Evolutionary conservation across 2,329 filamentous ascomycete species (phyloP), one percentile per base, ranked within the genome.

Genomic region (Talaromyces sp.): DNA sequence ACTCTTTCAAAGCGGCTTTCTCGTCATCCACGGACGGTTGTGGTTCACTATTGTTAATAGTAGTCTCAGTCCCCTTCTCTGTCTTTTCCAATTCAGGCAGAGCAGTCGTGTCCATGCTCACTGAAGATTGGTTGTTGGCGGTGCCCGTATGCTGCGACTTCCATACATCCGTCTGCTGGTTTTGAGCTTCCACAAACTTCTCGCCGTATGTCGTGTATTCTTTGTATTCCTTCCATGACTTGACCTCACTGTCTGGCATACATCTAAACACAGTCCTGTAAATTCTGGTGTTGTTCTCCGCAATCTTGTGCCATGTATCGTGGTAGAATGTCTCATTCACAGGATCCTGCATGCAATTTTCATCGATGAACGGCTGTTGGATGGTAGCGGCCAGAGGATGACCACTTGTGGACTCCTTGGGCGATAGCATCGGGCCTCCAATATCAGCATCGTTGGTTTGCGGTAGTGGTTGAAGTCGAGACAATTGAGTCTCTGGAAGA

Each of bases 301-400:
- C 95, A 62, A 93, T 88, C 19, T 88, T 85, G 69, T 90, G 89
- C 96, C 96, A 99, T 1, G 92, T 88, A 68, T 96, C 91, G 54
- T 95, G 87, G 75, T 92, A 91, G 78, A 99, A 99, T 1, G 85
- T 81, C 63, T 92, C 85, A 65, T 89, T 89, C 47, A 99, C 80
- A 0, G 96, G 95, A 77, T 99, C 95, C 17, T 85, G 86, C 93
- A 99, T 99, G 79, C 94, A 98, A 75, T 98, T 91, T 71, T 93
- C 91, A 68, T 92, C 88, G 29, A 99, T 86, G 38, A 86, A 81
- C 0, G 92, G 91, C 22, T 85, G 86, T 65, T 86, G 86, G 71
- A 98, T 88, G 65, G 95, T 91, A 8, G 88, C 74, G 15, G 83
- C 72, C 5, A 85, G 74, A 11, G 83, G 80, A 62, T 84, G 82